These are phyloP conservation scores for Heracleum sosnowskyi DNA, from an alignment of 129 eudicot genomes.

Conservation along the genomic window DNA sequence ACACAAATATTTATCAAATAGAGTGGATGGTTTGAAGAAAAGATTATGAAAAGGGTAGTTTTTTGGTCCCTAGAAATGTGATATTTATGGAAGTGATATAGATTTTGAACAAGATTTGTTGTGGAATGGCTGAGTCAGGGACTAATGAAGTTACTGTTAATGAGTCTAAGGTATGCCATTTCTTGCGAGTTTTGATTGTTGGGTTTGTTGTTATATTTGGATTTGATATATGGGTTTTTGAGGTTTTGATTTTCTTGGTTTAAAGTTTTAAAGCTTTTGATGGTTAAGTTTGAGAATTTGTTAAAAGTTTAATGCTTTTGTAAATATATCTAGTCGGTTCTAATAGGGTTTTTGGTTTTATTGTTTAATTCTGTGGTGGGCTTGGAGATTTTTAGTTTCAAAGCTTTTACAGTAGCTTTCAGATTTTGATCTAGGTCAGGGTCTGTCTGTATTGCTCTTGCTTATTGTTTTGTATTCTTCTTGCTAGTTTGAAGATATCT, in stretches of 20 bases:
- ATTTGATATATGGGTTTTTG: background rate
- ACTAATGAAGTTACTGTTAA: conserved; percentile 4
- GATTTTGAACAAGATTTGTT: conserved; percentile 1
- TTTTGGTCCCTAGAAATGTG: background rate
- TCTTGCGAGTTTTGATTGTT: background rate
- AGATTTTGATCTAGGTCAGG: background rate
- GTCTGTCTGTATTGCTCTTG: background rate
- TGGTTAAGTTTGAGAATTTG: background rate
- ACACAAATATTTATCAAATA: background rate
- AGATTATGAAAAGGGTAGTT: background rate
- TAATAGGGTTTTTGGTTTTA: background rate
- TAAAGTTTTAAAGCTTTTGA: background rate
- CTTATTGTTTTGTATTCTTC: background rate
- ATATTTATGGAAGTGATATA: background rate
- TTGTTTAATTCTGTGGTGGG: background rate
- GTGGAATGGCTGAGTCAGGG: conserved; percentile 4
- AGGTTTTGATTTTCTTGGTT: background rate
- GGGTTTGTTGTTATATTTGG: background rate
- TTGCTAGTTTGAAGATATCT: background rate
- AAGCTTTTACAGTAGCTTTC: background rate
- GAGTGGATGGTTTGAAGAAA: too few relatives aligned
- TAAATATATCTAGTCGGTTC: background rate
- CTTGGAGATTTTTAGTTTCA: background rate
- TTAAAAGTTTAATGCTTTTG: background rate
- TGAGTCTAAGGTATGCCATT: background rate